A percentile compares a stretch with the other conserved stretches of the same genome.
These are phyloP conservation scores for Exutisphaerella laricina DNA, from an alignment of 2,329 filamentous ascomycete genomes.

Conservation along the genomic window DNA sequence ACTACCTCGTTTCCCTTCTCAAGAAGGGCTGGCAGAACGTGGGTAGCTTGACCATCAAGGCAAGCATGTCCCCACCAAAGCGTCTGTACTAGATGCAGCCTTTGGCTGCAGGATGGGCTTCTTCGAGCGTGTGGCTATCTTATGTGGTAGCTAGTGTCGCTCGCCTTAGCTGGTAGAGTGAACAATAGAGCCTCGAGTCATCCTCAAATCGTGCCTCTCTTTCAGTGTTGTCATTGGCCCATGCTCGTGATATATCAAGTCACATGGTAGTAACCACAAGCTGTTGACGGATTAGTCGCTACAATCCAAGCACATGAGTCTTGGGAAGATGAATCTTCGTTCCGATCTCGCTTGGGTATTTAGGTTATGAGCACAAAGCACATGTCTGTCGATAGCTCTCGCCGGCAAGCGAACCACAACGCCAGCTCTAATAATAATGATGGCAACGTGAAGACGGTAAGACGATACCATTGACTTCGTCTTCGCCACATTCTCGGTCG, in stretches of 20 bases:
- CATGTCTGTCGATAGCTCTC: neutral
- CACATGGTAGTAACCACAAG: no score
- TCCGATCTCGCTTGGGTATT: no score
- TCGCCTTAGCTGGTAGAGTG: slow-evolving; percentile 32
- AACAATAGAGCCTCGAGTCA: slow-evolving; percentile 29
- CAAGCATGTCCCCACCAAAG: slow-evolving; percentile 98
- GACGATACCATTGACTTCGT: no score
- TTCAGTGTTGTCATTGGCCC: no score
- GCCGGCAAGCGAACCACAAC: neutral
- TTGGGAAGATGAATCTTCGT: no score
- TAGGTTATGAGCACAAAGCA: neutral
- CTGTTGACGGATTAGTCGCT: no score
- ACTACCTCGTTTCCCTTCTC: slow-evolving; percentile 98
- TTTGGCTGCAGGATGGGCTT: slow-evolving; percentile 21
- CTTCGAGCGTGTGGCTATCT: slow-evolving; percentile 23
- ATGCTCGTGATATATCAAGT: no score
- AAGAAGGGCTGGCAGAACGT: slow-evolving; percentile 99
- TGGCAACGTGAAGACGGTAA: no score
- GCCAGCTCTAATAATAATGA: no score
- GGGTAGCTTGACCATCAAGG: slow-evolving; percentile 99
- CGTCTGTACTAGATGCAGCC: slow-evolving; percentile 74
- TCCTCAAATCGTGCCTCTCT: no score
- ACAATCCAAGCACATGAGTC: no score
- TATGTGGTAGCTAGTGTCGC: slow-evolving; percentile 17
- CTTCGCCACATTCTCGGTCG: no score